Conservation (phyloP, 2,329 filamentous ascomycete genomes). For the Aspergillus caelatus region DNA sequence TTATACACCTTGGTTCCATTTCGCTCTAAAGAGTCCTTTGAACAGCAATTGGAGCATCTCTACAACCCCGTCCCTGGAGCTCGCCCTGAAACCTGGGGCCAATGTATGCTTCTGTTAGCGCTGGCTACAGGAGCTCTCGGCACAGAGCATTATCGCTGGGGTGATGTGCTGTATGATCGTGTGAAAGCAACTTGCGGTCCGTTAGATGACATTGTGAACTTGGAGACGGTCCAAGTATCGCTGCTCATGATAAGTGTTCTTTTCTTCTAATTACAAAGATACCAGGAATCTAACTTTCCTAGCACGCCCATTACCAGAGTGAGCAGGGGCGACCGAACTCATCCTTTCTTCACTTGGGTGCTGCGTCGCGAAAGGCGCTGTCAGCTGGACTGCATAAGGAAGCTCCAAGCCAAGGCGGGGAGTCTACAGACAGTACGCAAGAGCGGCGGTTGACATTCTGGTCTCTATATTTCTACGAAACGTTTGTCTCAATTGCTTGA, state of each 20-base stretch:
- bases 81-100: slow-evolving; percentile 38
- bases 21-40: slow-evolving; percentile 38
- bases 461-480: slow-evolving; percentile 49
- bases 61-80: slow-evolving; percentile 35
- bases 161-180: slow-evolving; percentile 48
- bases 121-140: slow-evolving; percentile 44
- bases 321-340: slow-evolving; percentile 50
- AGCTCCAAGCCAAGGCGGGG: slow-evolving; percentile 32
- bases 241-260: slow-evolving; percentile 50
- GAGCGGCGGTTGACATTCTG: slow-evolving; percentile 44
- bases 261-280: not conserved
- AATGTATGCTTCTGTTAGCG: slow-evolving; percentile 42
- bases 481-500: slow-evolving; percentile 30
- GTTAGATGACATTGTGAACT: slow-evolving; percentile 50
- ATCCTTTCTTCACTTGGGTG: slow-evolving; percentile 45
- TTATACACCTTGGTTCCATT: slow-evolving; percentile 45
- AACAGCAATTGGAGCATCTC: slow-evolving; percentile 38
- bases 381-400: slow-evolving; percentile 50
- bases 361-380: slow-evolving; percentile 46
- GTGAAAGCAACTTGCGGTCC: slow-evolving; percentile 42
- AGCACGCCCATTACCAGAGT: slow-evolving; percentile 48
- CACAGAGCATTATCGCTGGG: slow-evolving; percentile 43
- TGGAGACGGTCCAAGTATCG: slow-evolving; percentile 48
- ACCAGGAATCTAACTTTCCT: slow-evolving; percentile 9
- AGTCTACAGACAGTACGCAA: slow-evolving; percentile 37